Percentiles rank a stretch among this genome's conserved stretches.
Conservation (phyloP, 169 alveolate genomes). For the Cryptosporidium baileyi region DNA sequence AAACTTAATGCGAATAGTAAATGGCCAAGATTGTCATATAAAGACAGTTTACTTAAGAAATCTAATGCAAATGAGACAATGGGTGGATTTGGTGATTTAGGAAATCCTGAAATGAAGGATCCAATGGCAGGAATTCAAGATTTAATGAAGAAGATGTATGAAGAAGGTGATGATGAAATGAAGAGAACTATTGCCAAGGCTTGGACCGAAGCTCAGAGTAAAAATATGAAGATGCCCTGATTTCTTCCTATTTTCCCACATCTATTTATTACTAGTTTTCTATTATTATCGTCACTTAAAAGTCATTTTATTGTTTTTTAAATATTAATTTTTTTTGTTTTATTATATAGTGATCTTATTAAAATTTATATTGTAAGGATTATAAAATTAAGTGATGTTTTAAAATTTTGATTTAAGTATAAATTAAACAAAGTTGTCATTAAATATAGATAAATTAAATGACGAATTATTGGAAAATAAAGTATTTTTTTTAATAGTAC, state of each 20-base stretch:
- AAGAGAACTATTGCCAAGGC: conserved; percentile 93
- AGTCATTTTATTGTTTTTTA: too few relatives aligned
- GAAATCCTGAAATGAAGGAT: conserved; percentile 72
- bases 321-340: too few relatives aligned
- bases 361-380: too few relatives aligned
- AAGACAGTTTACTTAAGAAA: conserved; percentile 71
- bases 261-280: not conserved
- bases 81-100: conserved; percentile 56
- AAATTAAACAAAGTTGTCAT: too few relatives aligned
- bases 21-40: conserved; percentile 64
- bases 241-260: too few relatives aligned
- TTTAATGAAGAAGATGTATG: conserved; percentile 80
- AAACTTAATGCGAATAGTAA: not conserved
- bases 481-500: too few relatives aligned
- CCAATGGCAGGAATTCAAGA: conserved; percentile 78
- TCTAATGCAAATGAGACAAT: conserved; percentile 43
- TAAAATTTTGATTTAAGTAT: too few relatives aligned
- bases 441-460: too few relatives aligned
- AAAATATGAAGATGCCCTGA: conserved; percentile 21
- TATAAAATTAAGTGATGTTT: too few relatives aligned
- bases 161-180: conserved; percentile 91
- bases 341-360: too few relatives aligned
- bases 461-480: too few relatives aligned
- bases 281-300: too few relatives aligned
- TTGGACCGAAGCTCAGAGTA: conserved; percentile 84